Percentiles rank a stretch among this genome's conserved stretches.
phyloP scores from a whole-genome alignment of 495 filamentous ascomycete species.

The Thermochaetoides thermophila region DNA sequence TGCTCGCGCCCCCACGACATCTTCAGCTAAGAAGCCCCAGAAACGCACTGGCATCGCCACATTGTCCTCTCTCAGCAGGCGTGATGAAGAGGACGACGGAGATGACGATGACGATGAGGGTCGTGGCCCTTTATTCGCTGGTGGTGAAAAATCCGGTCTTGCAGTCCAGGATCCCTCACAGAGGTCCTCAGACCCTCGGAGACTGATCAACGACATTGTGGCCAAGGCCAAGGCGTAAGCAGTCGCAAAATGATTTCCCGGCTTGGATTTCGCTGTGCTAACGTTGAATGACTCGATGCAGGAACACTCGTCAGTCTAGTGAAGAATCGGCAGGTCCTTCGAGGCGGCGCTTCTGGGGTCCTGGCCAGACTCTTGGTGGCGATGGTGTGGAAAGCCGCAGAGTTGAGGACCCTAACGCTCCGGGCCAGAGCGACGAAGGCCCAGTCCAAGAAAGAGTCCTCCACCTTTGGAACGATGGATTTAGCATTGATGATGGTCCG shows the following conservation, averaged over 20 bases:
- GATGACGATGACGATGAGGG: constrained; percentile 45
- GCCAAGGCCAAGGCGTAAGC: constrained; percentile 65
- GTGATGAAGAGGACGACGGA: constrained; percentile 43
- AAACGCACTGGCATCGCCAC: constrained; percentile 42
- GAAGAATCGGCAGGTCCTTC: constrained; percentile 39
- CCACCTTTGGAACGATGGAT: constrained; percentile 88
- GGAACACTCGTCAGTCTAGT: constrained; percentile 39
- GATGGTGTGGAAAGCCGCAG: constrained; percentile 66
- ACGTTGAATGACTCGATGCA: constrained; percentile 1
- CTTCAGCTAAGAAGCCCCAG: constrained; percentile 24
- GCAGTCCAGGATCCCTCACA: constrained; percentile 76
- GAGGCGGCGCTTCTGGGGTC: constrained; percentile 52
- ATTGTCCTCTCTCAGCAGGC: constrained; percentile 38
- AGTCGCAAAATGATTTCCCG: background rate
- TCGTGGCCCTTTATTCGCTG: constrained; percentile 76
- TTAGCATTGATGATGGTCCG: constrained; percentile 89
- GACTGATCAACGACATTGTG: constrained; percentile 63
- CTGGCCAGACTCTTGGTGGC: constrained; percentile 77
- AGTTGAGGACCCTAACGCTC: constrained; percentile 47
- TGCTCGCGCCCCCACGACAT: constrained; percentile 20
- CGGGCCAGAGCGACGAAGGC: constrained; percentile 15
- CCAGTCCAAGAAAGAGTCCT: constrained; percentile 46
- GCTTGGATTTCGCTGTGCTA: background rate
- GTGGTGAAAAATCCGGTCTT: constrained; percentile 90
- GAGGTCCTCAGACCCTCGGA: constrained; percentile 41